These are phyloP conservation scores for Saccharomycopsis sp. DNA, from an alignment of 805 yeast species.

Conservation along the genomic window DNA sequence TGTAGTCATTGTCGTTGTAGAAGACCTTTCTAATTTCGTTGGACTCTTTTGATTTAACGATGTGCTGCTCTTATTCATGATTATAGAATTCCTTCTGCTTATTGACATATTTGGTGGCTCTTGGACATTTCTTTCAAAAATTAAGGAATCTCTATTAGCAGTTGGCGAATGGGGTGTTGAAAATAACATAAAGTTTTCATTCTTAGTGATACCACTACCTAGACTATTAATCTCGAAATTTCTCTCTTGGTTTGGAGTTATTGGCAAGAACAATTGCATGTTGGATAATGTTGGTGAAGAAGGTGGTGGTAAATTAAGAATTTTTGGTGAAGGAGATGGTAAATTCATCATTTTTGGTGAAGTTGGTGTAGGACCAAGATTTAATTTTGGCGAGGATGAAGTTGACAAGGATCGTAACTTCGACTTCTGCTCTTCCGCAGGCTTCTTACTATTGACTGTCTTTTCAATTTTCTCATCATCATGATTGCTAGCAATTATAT, in stretches of 20 bases:
- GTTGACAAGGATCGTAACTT: neutral
- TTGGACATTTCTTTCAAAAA: slow-evolving; percentile 21
- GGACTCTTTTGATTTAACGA: neutral
- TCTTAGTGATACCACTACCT: neutral
- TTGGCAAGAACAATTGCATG: neutral
- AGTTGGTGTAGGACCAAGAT: neutral
- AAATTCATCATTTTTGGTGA: slow-evolving; percentile 4
- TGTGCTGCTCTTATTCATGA: slow-evolving; percentile 6
- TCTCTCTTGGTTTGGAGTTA: slow-evolving; percentile 8
- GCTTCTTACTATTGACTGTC: neutral
- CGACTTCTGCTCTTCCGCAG: neutral
- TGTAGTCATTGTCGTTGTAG: no score
- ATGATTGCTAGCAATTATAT: neutral
- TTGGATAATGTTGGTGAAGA: neutral
- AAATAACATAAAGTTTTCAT: no score
- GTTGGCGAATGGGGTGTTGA: neutral
- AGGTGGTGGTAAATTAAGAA: no score
- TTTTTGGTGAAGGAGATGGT: neutral
- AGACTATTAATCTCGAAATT: neutral
- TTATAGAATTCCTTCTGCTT: slow-evolving; percentile 14
- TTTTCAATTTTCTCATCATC: neutral
- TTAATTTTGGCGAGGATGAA: neutral
- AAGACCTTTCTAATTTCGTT: neutral
- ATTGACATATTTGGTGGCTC: slow-evolving; percentile 17
- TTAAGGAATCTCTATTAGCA: slow-evolving; percentile 9